Evolutionary conservation across 164 flowering plant genomes (phyloP), one percentile per base, ranked within the genome.

Genomic region (Tetracentron sinense): DNA sequence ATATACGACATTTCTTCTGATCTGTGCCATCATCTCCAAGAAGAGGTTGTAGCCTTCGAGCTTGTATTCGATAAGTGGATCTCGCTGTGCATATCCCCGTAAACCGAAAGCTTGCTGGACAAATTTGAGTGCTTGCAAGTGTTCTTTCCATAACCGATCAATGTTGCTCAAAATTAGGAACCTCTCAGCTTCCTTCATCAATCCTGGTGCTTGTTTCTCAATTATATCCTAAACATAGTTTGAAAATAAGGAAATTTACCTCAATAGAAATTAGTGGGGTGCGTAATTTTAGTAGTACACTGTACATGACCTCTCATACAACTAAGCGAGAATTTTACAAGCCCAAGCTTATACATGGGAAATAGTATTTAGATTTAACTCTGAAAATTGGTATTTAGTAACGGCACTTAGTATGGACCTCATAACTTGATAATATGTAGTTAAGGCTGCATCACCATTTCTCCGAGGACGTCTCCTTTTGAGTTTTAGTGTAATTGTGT

Each of bases 61-160:
- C 72, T 94, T 94, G 76, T 94, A 94, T 69, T 94, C 99, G 8
- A 94, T 94, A 19, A 94, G 93, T 65, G 99, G 99, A 68, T 94
- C 99, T 28, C 99, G 76, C 63, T 94, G 99, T 53, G 99, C 97
- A 81, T 94, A 91, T 48, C 99, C 99, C 52, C 97, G 91, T 54
- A 94, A 77, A n/a, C 99, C 85, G 8, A 94, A 97, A 57, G 99
- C 99, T 78, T 94, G 99, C 73, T 94, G 97, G 29, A 94, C 99
- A 72, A 94, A 94, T 67, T 91, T 94, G 46, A 94, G 73, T 35
- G 96, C 96, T 77, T 94, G 99, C 78, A 94, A 75, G 77, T 94
- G 99, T 72, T 94, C 97, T 64, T 94, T 94, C 99, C 99, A 94
- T 60, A 94, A 67, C 42, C 99, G 85, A 71, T 94, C 99, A 17